Evolutionary conservation across 768 basidiomycete species (phyloP).

Genomic region (Butyriboletus loyo): DNA sequence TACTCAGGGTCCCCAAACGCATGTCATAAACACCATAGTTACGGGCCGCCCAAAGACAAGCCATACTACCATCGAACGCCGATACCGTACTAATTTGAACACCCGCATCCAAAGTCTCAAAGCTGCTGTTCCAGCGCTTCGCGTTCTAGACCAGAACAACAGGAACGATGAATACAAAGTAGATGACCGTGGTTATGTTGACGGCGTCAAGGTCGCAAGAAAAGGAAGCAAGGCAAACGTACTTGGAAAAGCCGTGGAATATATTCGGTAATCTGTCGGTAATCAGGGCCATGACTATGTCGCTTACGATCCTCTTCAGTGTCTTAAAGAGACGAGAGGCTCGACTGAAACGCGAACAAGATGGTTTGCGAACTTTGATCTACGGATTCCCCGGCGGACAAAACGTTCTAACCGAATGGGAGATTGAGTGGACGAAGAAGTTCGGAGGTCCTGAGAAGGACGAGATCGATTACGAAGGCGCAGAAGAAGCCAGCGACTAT

Average conservation of each 20-base stretch:
- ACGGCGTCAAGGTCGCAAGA: conserved; percentile 88
- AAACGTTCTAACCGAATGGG: conserved; percentile 71
- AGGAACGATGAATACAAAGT: conserved; percentile 48
- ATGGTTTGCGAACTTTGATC: conserved; percentile 67
- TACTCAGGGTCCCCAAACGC: conserved; percentile 23
- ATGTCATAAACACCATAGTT: conserved; percentile 15
- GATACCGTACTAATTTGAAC: conserved; percentile 87
- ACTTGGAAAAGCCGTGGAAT: conserved; percentile 86
- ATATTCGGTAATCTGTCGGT: conserved; percentile 54
- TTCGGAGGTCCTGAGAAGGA: conserved; percentile 81
- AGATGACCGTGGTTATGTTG: conserved; percentile 84
- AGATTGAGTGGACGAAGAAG: conserved; percentile 64
- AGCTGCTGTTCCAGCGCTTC: conserved; percentile 78
- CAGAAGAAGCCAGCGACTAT: conserved; percentile 43
- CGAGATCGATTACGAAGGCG: conserved; percentile 48
- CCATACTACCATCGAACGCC: conserved; percentile 85
- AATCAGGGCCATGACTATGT: background rate
- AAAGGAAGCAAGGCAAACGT: conserved; percentile 92
- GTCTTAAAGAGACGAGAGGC: conserved; percentile 78
- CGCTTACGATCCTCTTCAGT: conserved; percentile 32
- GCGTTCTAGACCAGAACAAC: conserved; percentile 60
- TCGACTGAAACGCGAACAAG: conserved; percentile 70
- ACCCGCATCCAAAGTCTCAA: conserved; percentile 80
- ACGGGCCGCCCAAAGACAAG: conserved; percentile 59
- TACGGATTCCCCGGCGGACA: conserved; percentile 72